Conservation (phyloP, 352 stramenopile genomes). For the Aphanomyces euteiches region DNA sequence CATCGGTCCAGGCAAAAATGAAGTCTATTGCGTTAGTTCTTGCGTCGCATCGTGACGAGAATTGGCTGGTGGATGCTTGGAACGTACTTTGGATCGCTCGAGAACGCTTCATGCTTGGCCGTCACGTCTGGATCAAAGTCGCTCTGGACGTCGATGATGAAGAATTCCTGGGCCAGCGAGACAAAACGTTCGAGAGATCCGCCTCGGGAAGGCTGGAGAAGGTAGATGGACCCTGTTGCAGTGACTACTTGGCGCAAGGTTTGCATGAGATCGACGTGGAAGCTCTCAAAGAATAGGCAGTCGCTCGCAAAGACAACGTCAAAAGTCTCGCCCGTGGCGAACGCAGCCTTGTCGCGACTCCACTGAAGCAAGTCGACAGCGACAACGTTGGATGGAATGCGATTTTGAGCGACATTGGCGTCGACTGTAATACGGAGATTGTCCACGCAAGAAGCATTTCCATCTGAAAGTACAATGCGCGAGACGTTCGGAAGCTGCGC, state of each 20-base stretch:
- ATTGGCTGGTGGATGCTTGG: conserved; percentile 65
- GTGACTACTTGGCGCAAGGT: conserved; percentile 60
- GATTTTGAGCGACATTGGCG: conserved; percentile 43
- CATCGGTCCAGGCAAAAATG: background rate
- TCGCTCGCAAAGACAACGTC: conserved; percentile 80
- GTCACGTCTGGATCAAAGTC: conserved; percentile 48
- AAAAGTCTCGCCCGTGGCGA: conserved; percentile 46
- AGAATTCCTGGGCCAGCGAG: conserved; percentile 41
- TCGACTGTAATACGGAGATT: conserved; percentile 63
- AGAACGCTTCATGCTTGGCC: conserved; percentile 40
- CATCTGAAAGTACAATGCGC: conserved; percentile 63
- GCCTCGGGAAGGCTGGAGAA: conserved; percentile 69
- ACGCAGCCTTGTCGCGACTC: conserved; percentile 46
- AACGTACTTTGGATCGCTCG: conserved; percentile 51
- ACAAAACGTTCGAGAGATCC: conserved; percentile 77
- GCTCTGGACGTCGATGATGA: conserved; percentile 38
- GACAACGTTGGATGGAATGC: conserved; percentile 28
- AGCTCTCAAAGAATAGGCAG: conserved; percentile 85
- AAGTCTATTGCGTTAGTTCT: background rate
- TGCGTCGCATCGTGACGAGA: conserved; percentile 42
- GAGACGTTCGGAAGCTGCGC: conserved; percentile 44
- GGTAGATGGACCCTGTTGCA: conserved; percentile 47
- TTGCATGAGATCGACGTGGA: conserved; percentile 68
- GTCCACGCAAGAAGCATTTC: conserved; percentile 60
- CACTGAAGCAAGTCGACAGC: conserved; percentile 56